Conservation (phyloP, 2,329 filamentous ascomycete genomes). For the Ceratocystis cubensis region DNA sequence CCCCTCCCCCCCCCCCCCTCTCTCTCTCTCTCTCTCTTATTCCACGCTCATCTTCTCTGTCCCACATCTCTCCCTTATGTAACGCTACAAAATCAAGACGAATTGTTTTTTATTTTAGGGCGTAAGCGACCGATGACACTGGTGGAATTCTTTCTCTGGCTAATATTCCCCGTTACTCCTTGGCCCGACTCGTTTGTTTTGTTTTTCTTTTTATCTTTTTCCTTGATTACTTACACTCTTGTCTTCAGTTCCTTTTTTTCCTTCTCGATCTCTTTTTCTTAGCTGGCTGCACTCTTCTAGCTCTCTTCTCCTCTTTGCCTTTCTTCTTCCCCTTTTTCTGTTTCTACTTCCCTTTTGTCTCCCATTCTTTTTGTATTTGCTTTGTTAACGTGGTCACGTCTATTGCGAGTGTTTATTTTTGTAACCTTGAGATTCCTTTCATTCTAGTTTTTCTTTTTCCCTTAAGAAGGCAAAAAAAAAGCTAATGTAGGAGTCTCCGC, state of each 20-base stretch:
- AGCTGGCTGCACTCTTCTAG: not conserved
- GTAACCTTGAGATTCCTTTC: conserved; percentile 23
- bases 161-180: not conserved
- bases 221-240: not conserved
- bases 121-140: too few relatives aligned
- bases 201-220: too few relatives aligned
- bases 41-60: not conserved
- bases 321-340: not conserved
- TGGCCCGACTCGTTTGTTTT: too few relatives aligned
- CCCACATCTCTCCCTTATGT: not conserved
- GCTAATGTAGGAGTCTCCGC: too few relatives aligned
- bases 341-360: not conserved
- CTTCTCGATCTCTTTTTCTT: not conserved
- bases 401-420: conserved; percentile 18
- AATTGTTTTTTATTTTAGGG: too few relatives aligned
- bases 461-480: not conserved
- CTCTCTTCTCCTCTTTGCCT: not conserved
- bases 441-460: conserved; percentile 7
- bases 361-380: conserved; percentile 7
- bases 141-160: not conserved
- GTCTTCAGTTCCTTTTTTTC: not conserved
- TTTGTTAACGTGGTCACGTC: not conserved
- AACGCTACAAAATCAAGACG: too few relatives aligned
- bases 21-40: not conserved
- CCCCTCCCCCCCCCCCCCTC: not conserved